phyloP scores from a whole-genome alignment of 192 early-diverging fungal genomes.

The Entomortierella lignicola region DNA sequence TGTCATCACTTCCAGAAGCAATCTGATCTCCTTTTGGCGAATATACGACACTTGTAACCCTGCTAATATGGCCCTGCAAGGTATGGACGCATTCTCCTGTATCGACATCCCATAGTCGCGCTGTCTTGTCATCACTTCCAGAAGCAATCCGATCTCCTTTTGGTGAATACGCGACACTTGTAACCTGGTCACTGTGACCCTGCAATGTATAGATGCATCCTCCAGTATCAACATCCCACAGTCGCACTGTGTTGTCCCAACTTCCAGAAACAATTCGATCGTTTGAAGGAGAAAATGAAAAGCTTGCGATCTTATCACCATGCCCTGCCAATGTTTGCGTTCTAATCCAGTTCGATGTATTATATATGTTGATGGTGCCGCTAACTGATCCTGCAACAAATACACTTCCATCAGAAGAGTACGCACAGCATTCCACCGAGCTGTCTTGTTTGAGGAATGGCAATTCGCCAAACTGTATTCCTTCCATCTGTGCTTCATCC shows the following conservation, averaged over 20 bases:
- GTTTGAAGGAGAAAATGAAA: neutral
- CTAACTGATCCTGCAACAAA: neutral
- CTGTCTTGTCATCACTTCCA: neutral
- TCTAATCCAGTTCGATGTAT: neutral
- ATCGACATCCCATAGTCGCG: neutral
- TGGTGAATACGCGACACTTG: slow-evolving; percentile 1
- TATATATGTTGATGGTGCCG: neutral
- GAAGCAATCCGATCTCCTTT: neutral
- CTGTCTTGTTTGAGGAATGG: neutral
- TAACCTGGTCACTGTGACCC: neutral
- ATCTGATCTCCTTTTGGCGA: neutral
- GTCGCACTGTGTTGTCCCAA: neutral
- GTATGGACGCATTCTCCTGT: neutral
- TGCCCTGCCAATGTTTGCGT: too few relatives aligned
- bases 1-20: too few relatives aligned
- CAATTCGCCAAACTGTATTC: neutral
- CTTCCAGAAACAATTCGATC: neutral
- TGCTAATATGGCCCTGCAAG: neutral
- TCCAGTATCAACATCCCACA: slow-evolving; percentile 1
- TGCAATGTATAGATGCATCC: neutral
- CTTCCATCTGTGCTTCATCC: neutral
- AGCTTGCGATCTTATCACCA: too few relatives aligned
- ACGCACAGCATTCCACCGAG: neutral
- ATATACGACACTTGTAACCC: neutral
- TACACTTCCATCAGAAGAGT: neutral